These are phyloP conservation scores for Polytrichum formosum DNA, from an alignment of 225 moss, liverwort and hornwort genomes.

Conservation along the genomic window DNA sequence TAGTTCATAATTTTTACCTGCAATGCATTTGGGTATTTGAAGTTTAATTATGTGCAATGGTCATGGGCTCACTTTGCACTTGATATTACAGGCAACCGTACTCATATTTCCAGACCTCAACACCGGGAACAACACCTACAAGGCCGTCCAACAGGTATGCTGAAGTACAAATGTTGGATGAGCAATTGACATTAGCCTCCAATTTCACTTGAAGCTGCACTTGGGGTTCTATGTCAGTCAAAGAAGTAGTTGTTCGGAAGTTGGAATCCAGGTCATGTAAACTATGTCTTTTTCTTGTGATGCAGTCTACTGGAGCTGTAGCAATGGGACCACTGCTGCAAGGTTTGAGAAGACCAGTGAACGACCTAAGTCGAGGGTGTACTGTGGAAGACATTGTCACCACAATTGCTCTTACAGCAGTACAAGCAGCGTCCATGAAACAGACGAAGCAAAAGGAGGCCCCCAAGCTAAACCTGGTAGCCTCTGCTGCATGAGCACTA, in stretches of 20 bases:
- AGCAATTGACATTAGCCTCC: no score
- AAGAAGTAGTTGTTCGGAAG: no score
- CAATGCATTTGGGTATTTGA: no score
- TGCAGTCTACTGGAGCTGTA: slow-evolving; percentile 81
- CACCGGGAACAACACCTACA: slow-evolving; percentile 95
- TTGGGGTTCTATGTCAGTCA: no score
- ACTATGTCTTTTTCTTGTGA: neutral
- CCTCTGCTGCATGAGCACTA: slow-evolving; percentile 36
- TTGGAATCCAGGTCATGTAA: neutral
- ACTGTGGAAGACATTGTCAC: slow-evolving; percentile 79
- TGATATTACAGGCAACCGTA: slow-evolving; percentile 66
- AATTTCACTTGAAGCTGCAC: no score
- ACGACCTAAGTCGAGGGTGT: slow-evolving; percentile 92
- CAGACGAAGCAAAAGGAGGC: slow-evolving; percentile 18
- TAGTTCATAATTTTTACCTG: no score
- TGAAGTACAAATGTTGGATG: neutral
- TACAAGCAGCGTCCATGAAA: slow-evolving; percentile 70
- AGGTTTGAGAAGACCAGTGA: slow-evolving; percentile 87
- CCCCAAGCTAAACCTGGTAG: slow-evolving; percentile 30
- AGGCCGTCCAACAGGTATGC: slow-evolving; percentile 91
- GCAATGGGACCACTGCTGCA: slow-evolving; percentile 85
- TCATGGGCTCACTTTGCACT: no score
- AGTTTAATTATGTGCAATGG: no score
- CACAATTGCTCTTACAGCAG: slow-evolving; percentile 89
- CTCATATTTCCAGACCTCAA: slow-evolving; percentile 91